Percentiles rank a stretch among this genome's conserved stretches.
Evolutionary conservation across 2,329 filamentous ascomycete genomes (phyloP).

Genomic region (Coleophoma eucalyptorum): DNA sequence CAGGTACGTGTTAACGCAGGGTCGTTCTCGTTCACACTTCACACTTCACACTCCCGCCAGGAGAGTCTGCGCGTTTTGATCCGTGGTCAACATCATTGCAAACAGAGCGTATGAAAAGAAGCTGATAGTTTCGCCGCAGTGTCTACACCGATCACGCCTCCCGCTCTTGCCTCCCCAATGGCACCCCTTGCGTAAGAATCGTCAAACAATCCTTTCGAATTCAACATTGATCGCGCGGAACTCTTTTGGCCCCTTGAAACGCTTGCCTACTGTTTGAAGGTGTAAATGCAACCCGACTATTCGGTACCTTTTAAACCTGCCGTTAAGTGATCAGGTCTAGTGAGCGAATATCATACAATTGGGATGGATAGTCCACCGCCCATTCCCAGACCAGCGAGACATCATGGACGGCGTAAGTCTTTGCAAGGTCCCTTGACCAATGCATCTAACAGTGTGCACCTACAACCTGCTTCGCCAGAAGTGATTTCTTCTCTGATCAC

Average conservation of each 20-base stretch:
- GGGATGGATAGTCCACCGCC: slow-evolving; percentile 24
- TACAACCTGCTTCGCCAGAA: slow-evolving; percentile 48
- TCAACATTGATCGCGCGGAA: slow-evolving; percentile 8
- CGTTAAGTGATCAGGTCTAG: slow-evolving; percentile 3
- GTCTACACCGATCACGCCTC: slow-evolving; percentile 1
- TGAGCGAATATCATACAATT: slow-evolving; percentile 8
- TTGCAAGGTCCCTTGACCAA: slow-evolving; percentile 21
- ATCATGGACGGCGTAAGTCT: slow-evolving; percentile 24
- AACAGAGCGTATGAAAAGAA: too few species aligned
- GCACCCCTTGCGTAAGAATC: slow-evolving; percentile 13
- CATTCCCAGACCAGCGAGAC: slow-evolving; percentile 20
- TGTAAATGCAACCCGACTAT: slow-evolving; percentile 21
- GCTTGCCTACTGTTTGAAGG: slow-evolving; percentile 14
- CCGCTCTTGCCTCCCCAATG: slow-evolving; percentile 16
- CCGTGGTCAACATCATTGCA: too few species aligned
- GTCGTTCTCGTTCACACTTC: too few species aligned
- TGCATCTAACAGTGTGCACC: slow-evolving; percentile 23
- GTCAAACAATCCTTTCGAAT: slow-evolving; percentile 14
- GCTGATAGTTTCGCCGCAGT: too few species aligned
- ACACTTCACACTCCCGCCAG: too few species aligned
- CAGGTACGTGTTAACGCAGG: too few species aligned
- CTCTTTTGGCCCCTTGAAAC: slow-evolving; percentile 16
- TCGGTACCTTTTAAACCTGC: slow-evolving; percentile 9
- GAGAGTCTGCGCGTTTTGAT: too few species aligned
- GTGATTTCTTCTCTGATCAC: slow-evolving; percentile 69